Percentiles rank a stretch among this genome's conserved stretches.
Conservation (phyloP, 2,329 filamentous ascomycete species). For the Pseudogymnoascus sp. region DNA sequence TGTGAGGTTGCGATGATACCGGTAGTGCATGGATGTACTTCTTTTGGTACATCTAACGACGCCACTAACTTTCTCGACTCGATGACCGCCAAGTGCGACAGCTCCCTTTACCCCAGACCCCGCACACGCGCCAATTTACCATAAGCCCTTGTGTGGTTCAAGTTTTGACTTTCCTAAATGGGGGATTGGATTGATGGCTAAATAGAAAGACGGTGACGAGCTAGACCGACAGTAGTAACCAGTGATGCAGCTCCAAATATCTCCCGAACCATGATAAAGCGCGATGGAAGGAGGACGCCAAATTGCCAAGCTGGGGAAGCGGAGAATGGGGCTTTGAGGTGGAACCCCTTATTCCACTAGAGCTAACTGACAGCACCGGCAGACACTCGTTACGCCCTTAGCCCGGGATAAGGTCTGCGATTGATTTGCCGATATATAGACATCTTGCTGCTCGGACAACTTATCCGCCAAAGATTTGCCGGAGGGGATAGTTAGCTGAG, state of each 20-base stretch:
- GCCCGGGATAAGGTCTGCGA: background rate
- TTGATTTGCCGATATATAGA: background rate
- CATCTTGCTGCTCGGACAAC: background rate
- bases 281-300: background rate
- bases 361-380: background rate
- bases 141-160: background rate
- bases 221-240: background rate
- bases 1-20: background rate
- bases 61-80: background rate
- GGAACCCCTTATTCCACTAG: background rate
- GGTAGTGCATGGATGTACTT: background rate
- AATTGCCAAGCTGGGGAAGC: background rate
- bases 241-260: background rate
- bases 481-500: background rate
- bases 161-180: background rate
- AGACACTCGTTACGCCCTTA: background rate
- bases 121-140: background rate
- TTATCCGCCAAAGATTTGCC: background rate
- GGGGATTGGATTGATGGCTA: background rate
- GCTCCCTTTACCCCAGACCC: background rate
- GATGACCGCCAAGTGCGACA: background rate
- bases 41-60: background rate
- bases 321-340: background rate
- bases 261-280: background rate
- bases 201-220: background rate